Conservation (phyloP, 495 filamentous ascomycete genomes). For the Parachaetomium inaequale region DNA sequence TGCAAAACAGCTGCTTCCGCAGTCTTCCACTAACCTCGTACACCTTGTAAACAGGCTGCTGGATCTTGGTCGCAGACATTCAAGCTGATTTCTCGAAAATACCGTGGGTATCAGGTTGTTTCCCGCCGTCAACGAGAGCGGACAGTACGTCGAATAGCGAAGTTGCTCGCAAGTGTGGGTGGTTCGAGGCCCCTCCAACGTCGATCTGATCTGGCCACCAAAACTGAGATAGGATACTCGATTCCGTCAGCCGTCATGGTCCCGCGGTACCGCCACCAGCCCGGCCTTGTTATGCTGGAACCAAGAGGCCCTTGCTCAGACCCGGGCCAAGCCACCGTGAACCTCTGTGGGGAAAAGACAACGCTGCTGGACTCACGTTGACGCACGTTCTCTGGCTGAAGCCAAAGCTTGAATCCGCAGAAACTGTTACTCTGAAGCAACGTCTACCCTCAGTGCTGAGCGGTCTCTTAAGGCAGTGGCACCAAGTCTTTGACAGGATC, state of each 20-base stretch:
- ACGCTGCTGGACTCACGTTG: background rate
- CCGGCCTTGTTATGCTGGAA: slow-evolving; percentile 17
- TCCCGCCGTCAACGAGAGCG: background rate
- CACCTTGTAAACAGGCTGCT: slow-evolving; percentile 48
- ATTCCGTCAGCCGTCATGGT: background rate
- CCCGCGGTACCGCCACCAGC: background rate
- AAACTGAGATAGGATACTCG: background rate
- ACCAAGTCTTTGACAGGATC: background rate
- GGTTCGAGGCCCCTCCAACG: background rate
- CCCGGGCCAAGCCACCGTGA: background rate
- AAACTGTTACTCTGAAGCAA: background rate
- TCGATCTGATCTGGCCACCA: background rate
- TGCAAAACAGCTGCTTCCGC: background rate
- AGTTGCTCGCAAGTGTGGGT: background rate
- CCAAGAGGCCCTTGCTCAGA: slow-evolving; percentile 29
- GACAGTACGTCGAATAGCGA: background rate
- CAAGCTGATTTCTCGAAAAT: slow-evolving; percentile 38
- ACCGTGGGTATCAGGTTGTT: background rate
- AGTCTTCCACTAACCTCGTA: slow-evolving; percentile 43
- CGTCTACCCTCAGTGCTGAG: background rate
- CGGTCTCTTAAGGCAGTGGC: background rate
- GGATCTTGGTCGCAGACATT: slow-evolving; percentile 51
- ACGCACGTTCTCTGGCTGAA: background rate
- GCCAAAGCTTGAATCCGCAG: background rate
- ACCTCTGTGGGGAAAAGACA: background rate